These are phyloP conservation scores for Pyronema omphalodes DNA, from an alignment of 495 filamentous ascomycete genomes.

Conservation along the genomic window DNA sequence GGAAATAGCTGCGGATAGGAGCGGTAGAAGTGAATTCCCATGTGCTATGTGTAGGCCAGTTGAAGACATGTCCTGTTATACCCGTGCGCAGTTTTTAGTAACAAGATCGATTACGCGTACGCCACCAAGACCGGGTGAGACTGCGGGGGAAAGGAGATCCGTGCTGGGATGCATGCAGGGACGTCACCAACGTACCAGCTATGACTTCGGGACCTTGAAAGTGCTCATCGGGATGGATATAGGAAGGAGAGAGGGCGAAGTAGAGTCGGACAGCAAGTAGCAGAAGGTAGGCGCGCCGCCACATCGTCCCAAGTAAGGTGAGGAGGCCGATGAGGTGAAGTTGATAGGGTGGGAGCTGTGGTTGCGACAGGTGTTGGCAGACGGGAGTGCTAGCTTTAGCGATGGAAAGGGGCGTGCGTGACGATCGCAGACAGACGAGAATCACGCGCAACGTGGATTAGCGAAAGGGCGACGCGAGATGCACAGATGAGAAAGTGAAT, in stretches of 20 bases:
- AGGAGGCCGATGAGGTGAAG: not conserved
- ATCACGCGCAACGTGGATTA: no score
- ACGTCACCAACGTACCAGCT: constrained; percentile 28
- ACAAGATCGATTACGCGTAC: not conserved
- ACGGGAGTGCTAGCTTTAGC: no score
- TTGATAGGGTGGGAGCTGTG: no score
- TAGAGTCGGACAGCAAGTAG: constrained; percentile 75
- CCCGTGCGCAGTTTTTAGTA: not conserved
- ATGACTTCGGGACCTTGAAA: constrained; percentile 97
- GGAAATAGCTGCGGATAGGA: constrained; percentile 88
- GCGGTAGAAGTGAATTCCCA: constrained; percentile 84
- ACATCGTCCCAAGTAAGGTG: constrained; percentile 23
- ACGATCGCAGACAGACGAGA: no score
- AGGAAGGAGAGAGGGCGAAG: constrained; percentile 85
- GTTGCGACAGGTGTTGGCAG: no score
- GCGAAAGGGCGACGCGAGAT: no score
- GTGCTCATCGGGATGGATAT: constrained; percentile 95
- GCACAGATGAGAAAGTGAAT: no score
- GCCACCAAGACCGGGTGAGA: not conserved
- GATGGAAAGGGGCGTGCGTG: no score
- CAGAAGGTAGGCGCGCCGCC: constrained; percentile 74
- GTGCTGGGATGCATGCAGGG: not conserved
- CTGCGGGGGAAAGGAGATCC: not conserved
- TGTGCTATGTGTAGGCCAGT: constrained; percentile 63
- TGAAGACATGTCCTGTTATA: constrained; percentile 61